Percentiles rank a stretch among this genome's conserved stretches.
These are phyloP conservation scores for Ustilago shanxiensis DNA, from an alignment of 1,284 basidiomycete genomes.

Conservation along the genomic window DNA sequence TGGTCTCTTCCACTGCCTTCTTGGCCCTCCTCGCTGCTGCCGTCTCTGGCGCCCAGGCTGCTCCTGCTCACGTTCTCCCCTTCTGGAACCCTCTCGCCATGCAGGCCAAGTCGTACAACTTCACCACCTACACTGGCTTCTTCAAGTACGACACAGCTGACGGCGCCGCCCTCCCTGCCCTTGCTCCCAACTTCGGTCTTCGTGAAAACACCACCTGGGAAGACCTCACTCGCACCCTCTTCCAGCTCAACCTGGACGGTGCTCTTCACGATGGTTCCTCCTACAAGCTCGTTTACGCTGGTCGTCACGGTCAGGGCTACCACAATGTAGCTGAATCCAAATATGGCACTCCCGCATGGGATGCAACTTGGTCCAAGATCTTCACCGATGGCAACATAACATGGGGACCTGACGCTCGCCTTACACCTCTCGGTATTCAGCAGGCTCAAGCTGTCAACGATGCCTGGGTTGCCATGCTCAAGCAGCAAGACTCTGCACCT, in stretches of 20 bases:
- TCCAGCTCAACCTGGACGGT: slow-evolving; percentile 35
- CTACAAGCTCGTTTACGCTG: slow-evolving; percentile 53
- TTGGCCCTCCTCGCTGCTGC: too few species aligned
- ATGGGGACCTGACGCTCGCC: slow-evolving; percentile 52
- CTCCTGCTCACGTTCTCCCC: slow-evolving; percentile 24
- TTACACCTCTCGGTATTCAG: slow-evolving; percentile 46
- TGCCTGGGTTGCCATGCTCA: slow-evolving; percentile 34
- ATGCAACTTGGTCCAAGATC: slow-evolving; percentile 45
- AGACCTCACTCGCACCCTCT: slow-evolving; percentile 23
- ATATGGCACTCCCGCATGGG: slow-evolving; percentile 51
- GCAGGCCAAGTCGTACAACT: slow-evolving; percentile 41
- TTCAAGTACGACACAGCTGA: slow-evolving; percentile 45
- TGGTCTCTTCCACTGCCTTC: too few species aligned
- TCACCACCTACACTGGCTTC: slow-evolving; percentile 44
- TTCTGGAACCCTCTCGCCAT: slow-evolving; percentile 33
- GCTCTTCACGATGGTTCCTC: slow-evolving; percentile 24
- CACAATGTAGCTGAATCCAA: slow-evolving; percentile 54
- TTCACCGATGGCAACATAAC: slow-evolving; percentile 38
- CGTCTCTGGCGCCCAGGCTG: too few species aligned
- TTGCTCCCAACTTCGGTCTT: slow-evolving; percentile 53
- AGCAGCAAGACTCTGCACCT: slow-evolving; percentile 31
- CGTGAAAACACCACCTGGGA: slow-evolving; percentile 43
- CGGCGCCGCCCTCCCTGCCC: slow-evolving; percentile 37
- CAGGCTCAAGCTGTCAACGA: slow-evolving; percentile 52
- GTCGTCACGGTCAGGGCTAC: slow-evolving; percentile 54